Conservation (phyloP, 148 eudicot species). For the Mesembryanthemum crystallinum region DNA sequence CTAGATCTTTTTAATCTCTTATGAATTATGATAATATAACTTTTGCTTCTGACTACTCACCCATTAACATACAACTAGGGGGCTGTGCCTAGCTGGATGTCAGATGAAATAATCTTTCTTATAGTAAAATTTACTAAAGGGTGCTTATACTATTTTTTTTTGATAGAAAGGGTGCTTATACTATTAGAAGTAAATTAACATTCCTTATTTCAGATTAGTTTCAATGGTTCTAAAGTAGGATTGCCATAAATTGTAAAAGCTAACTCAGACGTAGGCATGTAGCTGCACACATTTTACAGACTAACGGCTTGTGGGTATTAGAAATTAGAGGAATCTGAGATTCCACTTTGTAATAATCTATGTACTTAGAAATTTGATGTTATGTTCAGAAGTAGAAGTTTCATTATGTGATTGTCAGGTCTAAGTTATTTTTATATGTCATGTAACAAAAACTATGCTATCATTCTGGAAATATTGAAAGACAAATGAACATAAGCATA, state of each 20-base stretch:
- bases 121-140: neutral
- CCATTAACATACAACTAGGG: neutral
- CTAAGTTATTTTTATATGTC: neutral
- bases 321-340: neutral
- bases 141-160: constrained; percentile 13
- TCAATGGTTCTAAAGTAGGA: neutral
- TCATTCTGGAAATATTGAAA: constrained; percentile 13
- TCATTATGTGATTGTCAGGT: neutral
- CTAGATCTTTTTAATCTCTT: neutral
- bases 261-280: neutral
- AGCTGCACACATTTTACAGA: neutral
- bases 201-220: constrained; percentile 15
- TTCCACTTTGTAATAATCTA: neutral
- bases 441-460: neutral
- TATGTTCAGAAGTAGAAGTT: constrained; percentile 18
- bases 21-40: neutral
- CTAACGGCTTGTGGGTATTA: neutral
- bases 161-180: constrained; percentile 6
- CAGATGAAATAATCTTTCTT: constrained; percentile 6
- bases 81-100: constrained; percentile 11
- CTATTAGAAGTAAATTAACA: constrained; percentile 17
- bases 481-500: constrained; percentile 17
- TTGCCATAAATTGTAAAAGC: constrained; percentile 10
- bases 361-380: neutral
- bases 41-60: neutral